Evolutionary conservation across 1,139 yeast genomes (phyloP).

Genomic region (Blastobotrys capitulatus): DNA sequence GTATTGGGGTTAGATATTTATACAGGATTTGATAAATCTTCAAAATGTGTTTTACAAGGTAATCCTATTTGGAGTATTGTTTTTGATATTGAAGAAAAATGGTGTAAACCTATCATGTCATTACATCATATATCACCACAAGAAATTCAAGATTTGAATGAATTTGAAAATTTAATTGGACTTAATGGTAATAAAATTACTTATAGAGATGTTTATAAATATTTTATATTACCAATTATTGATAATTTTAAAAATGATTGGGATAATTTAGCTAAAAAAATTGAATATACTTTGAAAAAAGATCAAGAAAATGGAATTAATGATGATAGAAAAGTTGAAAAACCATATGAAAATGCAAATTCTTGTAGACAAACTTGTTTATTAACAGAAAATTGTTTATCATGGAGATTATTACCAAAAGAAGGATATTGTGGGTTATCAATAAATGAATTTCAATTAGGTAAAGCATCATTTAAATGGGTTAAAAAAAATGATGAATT

Average conservation of each 20-base stretch:
- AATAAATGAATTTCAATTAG: slow-evolving; percentile 14
- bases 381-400: slow-evolving; percentile 19
- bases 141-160: slow-evolving; percentile 34
- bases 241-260: slow-evolving; percentile 24
- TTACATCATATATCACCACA: slow-evolving; percentile 34
- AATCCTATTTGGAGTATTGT: slow-evolving; percentile 23
- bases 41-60: slow-evolving; percentile 29
- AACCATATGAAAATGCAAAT: slow-evolving; percentile 21
- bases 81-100: slow-evolving; percentile 11
- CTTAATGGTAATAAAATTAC: slow-evolving; percentile 17
- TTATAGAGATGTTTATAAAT: slow-evolving; percentile 32
- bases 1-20: slow-evolving; percentile 17
- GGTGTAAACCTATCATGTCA: slow-evolving; percentile 35
- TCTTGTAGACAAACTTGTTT: slow-evolving; percentile 26
- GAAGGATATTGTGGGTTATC: slow-evolving; percentile 20
- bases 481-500: not conserved
- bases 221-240: slow-evolving; percentile 32
- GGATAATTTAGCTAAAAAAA: slow-evolving; percentile 27
- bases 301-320: slow-evolving; percentile 6
- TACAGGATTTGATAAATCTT: not conserved
- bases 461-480: slow-evolving; percentile 13
- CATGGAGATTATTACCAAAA: slow-evolving; percentile 24
- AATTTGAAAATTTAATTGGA: slow-evolving; percentile 29
- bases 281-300: slow-evolving; percentile 14
- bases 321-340: slow-evolving; percentile 7